Evolutionary conservation across 1,139 yeast species (phyloP), one percentile per base, ranked within the genome.

Genomic region (Candida glucosophila): DNA sequence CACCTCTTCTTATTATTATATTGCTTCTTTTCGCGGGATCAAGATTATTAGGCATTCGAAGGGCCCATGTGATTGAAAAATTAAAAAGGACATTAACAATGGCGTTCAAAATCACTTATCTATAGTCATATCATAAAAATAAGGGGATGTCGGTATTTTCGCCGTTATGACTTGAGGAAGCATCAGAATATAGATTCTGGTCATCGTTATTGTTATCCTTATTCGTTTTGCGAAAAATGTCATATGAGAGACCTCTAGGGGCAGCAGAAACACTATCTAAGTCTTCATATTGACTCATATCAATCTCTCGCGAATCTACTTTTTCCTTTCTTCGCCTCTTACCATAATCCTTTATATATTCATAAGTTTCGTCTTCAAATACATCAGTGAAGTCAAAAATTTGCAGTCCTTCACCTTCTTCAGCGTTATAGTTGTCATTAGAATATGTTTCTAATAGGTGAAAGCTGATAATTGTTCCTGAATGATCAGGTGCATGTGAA

Each of bases 391-490:
- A 21, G 19, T 33, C 21, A 18, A 38, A 22, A 5, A 10, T 24
- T 14, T 19, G 19, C 9, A 11, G 8, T 4, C 12, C 21, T 12
- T 14, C 12, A 6, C 12, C 14, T 6, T 33, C 34, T 6, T 24
- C 22, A 3, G 28, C 31, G 21, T 30, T 23, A 21, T 33, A 4
- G 49, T 29, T 3, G 53, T 41, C n/a, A n/a, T n/a, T n/a, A n/a
- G n/a, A n/a, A n/a, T n/a, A n/a, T n/a, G n/a, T 6, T 39, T 77
- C 85, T 29, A 77, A 44, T 49, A 78, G 62, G 31, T 72, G 66
- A 35, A 76, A 70, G 17, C 78, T 78, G 5, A 78, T 65, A 17
- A 77, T 62, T 1, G 80, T 73, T 2, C 83, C 85, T 2, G 72
- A 58, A 37, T 71, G 72, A 28, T 37, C 43, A 3, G 48, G 37